Conservation (phyloP, 306 rosid species). For the Prunus mume region DNA sequence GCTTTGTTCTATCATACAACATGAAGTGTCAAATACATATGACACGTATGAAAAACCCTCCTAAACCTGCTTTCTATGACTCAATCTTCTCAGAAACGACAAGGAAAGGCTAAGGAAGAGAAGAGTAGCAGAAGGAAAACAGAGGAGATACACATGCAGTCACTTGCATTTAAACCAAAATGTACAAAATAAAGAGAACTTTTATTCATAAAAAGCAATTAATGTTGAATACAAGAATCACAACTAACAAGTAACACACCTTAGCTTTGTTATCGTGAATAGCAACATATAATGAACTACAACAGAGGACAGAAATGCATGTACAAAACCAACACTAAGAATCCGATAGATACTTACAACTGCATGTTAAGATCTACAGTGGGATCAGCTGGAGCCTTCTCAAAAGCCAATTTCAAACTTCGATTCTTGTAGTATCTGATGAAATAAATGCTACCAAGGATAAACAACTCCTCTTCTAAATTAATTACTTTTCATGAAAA, state of each 20-base stretch:
- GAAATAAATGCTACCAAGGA: slow-evolving; percentile 1
- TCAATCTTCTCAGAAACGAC: not conserved
- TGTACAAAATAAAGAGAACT: not conserved
- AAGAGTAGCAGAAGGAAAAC: not conserved
- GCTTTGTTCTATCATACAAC: slow-evolving; percentile 57
- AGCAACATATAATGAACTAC: not conserved
- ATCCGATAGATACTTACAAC: slow-evolving; percentile 41
- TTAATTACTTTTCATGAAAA: not conserved
- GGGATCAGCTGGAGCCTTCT: slow-evolving; percentile 84
- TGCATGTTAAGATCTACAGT: slow-evolving; percentile 91
- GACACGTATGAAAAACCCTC: not conserved
- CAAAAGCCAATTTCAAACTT: slow-evolving; percentile 56
- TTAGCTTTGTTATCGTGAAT: not conserved
- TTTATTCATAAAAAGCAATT: not conserved
- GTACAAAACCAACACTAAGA: not conserved
- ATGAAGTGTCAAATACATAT: slow-evolving; percentile 16
- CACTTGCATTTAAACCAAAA: not conserved
- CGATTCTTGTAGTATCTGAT: slow-evolving; percentile 60
- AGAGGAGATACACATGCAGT: not conserved
- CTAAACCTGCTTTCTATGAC: not conserved
- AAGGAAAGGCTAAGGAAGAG: not conserved
- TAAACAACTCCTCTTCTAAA: slow-evolving; percentile 3
- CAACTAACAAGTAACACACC: not conserved
- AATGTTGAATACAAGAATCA: not conserved
- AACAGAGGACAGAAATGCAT: not conserved